Evolutionary conservation across 2,329 filamentous ascomycete species (phyloP).

Genomic region (Xylaria sp.): DNA sequence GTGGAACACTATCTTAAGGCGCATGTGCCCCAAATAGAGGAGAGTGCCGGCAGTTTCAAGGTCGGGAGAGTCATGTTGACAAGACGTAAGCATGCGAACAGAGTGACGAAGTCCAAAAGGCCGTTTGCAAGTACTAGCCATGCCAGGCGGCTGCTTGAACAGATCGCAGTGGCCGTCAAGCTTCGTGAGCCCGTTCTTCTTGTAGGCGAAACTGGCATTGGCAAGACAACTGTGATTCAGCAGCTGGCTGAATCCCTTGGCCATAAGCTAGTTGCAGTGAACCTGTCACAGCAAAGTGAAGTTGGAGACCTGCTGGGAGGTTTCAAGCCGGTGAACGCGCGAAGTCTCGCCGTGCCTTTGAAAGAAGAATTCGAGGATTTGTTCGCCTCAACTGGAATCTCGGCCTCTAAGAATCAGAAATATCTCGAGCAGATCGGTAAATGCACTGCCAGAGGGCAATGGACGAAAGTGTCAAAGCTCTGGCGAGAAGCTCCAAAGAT

Average conservation of each 20-base stretch:
- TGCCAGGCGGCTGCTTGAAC: slow-evolving; percentile 82
- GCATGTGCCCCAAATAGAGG: slow-evolving; percentile 71
- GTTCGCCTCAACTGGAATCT: slow-evolving; percentile 83
- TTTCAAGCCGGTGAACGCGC: slow-evolving; percentile 92
- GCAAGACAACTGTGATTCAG: slow-evolving; percentile 95
- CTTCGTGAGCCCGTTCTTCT: slow-evolving; percentile 87
- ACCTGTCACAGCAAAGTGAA: slow-evolving; percentile 97
- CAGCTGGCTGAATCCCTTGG: slow-evolving; percentile 84
- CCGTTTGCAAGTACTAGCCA: slow-evolving; percentile 89
- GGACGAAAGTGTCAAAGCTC: slow-evolving; percentile 81
- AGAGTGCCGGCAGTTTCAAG: slow-evolving; percentile 58
- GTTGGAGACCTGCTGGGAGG: slow-evolving; percentile 93
- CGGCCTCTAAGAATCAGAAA: slow-evolving; percentile 80
- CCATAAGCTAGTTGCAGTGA: slow-evolving; percentile 87
- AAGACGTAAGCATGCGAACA: slow-evolving; percentile 57
- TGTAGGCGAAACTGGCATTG: slow-evolving; percentile 98
- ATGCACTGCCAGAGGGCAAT: slow-evolving; percentile 79
- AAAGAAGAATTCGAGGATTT: slow-evolving; percentile 93
- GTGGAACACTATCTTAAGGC: slow-evolving; percentile 75
- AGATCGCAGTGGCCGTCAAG: slow-evolving; percentile 80
- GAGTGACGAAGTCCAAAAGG: slow-evolving; percentile 55
- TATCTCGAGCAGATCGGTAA: slow-evolving; percentile 83
- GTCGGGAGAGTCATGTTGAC: slow-evolving; percentile 69
- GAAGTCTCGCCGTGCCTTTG: slow-evolving; percentile 83
- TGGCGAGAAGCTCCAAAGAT: slow-evolving; percentile 90